phyloP scores from a whole-genome alignment of 441 rosid species.

The Pelargonium fulgidum region DNA sequence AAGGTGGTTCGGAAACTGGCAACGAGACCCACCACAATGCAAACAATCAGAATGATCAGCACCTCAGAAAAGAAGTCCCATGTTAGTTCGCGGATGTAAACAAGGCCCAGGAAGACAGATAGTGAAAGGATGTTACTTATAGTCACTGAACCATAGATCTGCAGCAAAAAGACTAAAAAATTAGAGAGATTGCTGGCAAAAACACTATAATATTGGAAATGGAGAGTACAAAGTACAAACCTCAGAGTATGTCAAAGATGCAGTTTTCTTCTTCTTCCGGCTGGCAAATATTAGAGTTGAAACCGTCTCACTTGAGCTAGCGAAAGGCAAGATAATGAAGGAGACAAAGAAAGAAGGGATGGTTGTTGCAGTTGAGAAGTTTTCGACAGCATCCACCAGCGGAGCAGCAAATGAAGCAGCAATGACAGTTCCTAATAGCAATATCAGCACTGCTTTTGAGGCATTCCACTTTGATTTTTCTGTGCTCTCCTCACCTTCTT shows the following conservation, averaged over 20 bases:
- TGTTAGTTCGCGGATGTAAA: slow-evolving; percentile 24
- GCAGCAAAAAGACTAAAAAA: background rate
- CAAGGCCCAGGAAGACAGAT: slow-evolving; percentile 26
- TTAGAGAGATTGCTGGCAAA: background rate
- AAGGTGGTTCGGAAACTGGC: slow-evolving; percentile 31
- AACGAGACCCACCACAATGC: slow-evolving; percentile 23
- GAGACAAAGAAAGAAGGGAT: slow-evolving; percentile 33
- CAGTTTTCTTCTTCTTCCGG: slow-evolving; percentile 25
- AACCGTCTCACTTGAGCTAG: slow-evolving; percentile 29
- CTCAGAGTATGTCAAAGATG: slow-evolving; percentile 33
- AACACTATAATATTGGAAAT: background rate
- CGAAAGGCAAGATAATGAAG: slow-evolving; percentile 25
- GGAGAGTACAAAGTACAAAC: slow-evolving; percentile 1
- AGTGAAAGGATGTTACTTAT: slow-evolving; percentile 28
- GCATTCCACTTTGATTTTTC: slow-evolving; percentile 17
- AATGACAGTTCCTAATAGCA: slow-evolving; percentile 26
- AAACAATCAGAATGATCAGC: slow-evolving; percentile 24
- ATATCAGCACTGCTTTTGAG: slow-evolving; percentile 24
- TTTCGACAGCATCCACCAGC: slow-evolving; percentile 27
- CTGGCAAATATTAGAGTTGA: slow-evolving; percentile 25
- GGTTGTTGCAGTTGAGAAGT: slow-evolving; percentile 30
- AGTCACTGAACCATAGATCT: slow-evolving; percentile 34
- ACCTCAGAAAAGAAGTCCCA: slow-evolving; percentile 33
- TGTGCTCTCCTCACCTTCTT: background rate
- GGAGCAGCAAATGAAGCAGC: slow-evolving; percentile 32